phyloP scores from a whole-genome alignment of 139 green algal species.

The Desmodesmus armatus region DNA sequence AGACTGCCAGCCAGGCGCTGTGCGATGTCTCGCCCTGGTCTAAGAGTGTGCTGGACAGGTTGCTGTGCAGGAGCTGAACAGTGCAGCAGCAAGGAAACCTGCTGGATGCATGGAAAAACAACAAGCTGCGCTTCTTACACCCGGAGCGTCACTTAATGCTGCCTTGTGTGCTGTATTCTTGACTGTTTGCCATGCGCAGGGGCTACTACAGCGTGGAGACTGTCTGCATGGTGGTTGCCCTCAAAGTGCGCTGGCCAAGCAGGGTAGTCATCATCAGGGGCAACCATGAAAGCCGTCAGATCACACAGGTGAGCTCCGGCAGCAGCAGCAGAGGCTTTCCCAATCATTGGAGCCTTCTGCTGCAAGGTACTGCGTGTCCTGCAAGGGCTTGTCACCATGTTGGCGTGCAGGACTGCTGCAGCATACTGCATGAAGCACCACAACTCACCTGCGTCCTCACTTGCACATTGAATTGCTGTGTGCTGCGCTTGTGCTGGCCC shows the following conservation, averaged over 20 bases:
- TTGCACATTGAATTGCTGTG: background rate
- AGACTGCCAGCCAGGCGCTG: no score
- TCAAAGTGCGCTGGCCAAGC: constrained; percentile 92
- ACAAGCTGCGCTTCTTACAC: no score
- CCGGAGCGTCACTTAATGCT: no score
- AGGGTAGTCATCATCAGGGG: constrained; percentile 96
- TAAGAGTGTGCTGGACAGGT: background rate
- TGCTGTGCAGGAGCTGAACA: background rate
- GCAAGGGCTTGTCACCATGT: no score
- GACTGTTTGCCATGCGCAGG: constrained; percentile 33
- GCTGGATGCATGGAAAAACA: no score
- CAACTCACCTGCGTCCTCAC: background rate
- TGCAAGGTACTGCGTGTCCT: no score
- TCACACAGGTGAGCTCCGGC: constrained; percentile 87
- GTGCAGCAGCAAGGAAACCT: background rate
- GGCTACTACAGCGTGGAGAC: constrained; percentile 88
- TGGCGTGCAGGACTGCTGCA: no score
- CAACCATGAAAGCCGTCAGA: constrained; percentile 99
- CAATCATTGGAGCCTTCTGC: background rate
- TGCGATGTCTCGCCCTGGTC: no score
- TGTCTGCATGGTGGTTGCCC: constrained; percentile 82
- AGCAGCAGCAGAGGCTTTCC: background rate
- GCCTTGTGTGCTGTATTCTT: background rate
- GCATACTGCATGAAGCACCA: background rate
- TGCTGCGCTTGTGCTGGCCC: background rate